Evolutionary conservation across 2,329 filamentous ascomycete genomes (phyloP).

Genomic region (Thelonectria blattea): DNA sequence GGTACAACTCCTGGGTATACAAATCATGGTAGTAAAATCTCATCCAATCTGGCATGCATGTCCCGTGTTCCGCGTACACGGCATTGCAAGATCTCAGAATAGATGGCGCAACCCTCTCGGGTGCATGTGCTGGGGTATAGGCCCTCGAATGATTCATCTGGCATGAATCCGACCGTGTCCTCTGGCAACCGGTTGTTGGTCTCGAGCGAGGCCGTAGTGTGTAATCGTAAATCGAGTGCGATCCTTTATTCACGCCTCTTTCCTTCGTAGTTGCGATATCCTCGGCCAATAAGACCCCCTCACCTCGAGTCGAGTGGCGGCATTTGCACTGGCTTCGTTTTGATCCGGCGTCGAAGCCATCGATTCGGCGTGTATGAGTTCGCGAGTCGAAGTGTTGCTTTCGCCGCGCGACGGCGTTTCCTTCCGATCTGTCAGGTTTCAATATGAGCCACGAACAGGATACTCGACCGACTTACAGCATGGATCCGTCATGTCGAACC

Average conservation of each 20-base stretch:
- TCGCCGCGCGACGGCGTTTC: not conserved
- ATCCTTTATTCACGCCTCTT: not conserved
- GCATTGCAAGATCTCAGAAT: not conserved
- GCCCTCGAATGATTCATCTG: no score
- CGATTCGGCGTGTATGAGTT: not conserved
- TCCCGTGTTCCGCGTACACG: not conserved
- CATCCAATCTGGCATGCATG: not conserved
- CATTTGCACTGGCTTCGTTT: not conserved
- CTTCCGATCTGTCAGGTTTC: not conserved
- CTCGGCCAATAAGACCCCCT: not conserved
- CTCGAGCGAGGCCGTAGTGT: no score
- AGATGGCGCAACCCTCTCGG: not conserved
- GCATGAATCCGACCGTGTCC: no score
- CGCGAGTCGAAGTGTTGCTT: not conserved
- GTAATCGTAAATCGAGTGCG: no score
- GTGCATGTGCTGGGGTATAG: no score
- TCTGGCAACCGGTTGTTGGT: no score
- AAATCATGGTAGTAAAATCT: not conserved
- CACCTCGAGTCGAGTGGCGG: not conserved
- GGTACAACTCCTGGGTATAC: no score
- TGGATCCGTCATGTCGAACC: not conserved
- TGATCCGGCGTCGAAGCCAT: not conserved
- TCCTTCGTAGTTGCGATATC: not conserved
- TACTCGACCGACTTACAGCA: not conserved
- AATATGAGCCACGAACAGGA: not conserved